phyloP scores from a whole-genome alignment of 2,329 filamentous ascomycete genomes.

The Cladosporium sp. region DNA sequence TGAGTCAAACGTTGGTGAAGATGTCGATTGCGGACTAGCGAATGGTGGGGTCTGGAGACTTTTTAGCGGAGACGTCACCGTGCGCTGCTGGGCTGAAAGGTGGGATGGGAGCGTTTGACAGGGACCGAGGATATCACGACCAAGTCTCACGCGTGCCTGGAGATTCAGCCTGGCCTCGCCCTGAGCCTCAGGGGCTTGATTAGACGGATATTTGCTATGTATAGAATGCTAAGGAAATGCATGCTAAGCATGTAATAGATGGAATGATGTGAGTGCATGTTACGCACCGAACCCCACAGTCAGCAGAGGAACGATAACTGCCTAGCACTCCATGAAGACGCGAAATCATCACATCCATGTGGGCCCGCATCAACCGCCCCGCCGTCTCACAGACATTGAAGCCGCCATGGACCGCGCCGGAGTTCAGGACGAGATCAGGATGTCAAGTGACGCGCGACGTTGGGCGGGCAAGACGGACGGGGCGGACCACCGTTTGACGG shows the following conservation, averaged over 20 bases:
- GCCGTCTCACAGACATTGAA: neutral
- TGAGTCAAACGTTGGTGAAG: constrained; percentile 3
- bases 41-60: neutral
- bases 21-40: constrained; percentile 4
- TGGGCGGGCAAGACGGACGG: constrained; percentile 1
- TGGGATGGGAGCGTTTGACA: too few relatives aligned
- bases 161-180: too few relatives aligned
- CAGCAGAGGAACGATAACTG: constrained; percentile 4
- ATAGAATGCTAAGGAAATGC: too few relatives aligned
- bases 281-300: constrained; percentile 4
- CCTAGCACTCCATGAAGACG: constrained; percentile 3
- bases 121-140: too few relatives aligned
- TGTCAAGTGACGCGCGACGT: neutral
- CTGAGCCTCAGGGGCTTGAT: too few relatives aligned
- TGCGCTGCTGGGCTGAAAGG: too few relatives aligned
- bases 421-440: neutral
- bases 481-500: neutral
- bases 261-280: constrained; percentile 1
- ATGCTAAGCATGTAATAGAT: neutral
- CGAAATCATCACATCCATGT: neutral
- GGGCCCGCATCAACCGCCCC: neutral
- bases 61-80: too few relatives aligned
- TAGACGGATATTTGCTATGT: too few relatives aligned
- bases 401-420: neutral
- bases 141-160: too few relatives aligned